phyloP scores from a whole-genome alignment of 164 flowering plant species.

The Vitis labrusca region DNA sequence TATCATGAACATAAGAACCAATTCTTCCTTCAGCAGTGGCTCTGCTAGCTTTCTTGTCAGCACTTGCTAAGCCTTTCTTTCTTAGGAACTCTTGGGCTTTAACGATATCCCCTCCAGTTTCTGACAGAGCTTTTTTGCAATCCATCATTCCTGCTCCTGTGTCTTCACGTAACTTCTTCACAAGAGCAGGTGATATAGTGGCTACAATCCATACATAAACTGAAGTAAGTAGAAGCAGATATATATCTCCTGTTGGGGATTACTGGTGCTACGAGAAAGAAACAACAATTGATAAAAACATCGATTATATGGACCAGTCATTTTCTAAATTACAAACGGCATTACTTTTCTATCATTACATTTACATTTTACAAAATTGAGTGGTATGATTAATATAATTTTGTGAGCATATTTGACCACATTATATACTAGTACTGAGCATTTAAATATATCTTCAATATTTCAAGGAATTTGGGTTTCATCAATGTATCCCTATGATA shows the following conservation, averaged over 20 bases:
- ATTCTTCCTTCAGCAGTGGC: conserved; percentile 96
- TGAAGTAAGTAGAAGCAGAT: conserved; percentile 1
- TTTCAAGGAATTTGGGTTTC: too few species aligned
- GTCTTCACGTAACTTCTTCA: conserved; percentile 94
- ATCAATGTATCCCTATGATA: too few species aligned
- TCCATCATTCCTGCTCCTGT: conserved; percentile 99
- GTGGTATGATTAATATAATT: too few species aligned
- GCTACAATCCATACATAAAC: conserved; percentile 31
- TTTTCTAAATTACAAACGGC: too few species aligned
- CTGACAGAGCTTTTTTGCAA: conserved; percentile 90
- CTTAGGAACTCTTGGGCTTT: conserved; percentile 94
- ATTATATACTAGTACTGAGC: too few species aligned
- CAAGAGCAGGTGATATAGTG: conserved; percentile 80
- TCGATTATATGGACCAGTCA: not conserved
- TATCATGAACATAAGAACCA: conserved; percentile 91
- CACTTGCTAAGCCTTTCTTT: conserved; percentile 97
- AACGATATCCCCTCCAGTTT: conserved; percentile 79
- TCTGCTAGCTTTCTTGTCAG: conserved; percentile 92
- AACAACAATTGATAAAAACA: not conserved
- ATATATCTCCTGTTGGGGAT: not conserved
- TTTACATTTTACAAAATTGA: too few species aligned
- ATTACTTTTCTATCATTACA: too few species aligned
- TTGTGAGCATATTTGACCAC: too few species aligned
- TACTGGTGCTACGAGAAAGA: not conserved
- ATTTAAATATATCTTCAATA: too few species aligned